Evolutionary conservation across 345 rosid genomes (phyloP).

Genomic region (Lenwebbia sp.): DNA sequence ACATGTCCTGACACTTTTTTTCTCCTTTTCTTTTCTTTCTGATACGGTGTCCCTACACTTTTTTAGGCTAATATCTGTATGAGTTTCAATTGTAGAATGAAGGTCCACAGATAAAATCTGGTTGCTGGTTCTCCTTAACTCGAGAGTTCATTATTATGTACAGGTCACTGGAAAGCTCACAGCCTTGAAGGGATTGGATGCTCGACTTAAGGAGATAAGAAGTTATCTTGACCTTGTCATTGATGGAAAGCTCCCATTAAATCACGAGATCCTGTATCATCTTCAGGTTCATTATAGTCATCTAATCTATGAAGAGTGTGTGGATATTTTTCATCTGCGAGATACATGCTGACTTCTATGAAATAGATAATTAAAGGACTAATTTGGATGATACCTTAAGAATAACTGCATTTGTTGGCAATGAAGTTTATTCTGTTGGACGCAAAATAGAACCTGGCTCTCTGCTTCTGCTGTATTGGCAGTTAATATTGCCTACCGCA

Average conservation of each 20-base stretch:
- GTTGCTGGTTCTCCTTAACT: not conserved
- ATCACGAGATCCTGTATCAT: conserved; percentile 75
- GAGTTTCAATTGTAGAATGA: not conserved
- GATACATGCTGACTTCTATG: not conserved
- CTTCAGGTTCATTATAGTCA: conserved; percentile 35
- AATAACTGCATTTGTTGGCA: not conserved
- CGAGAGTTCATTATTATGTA: not conserved
- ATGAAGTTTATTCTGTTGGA: not conserved
- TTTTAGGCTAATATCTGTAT: not conserved
- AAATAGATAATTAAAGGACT: not conserved
- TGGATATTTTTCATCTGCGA: not conserved
- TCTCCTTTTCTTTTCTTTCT: not conserved
- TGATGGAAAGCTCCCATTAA: conserved; percentile 62
- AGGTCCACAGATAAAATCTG: not conserved
- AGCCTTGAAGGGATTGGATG: conserved; percentile 78
- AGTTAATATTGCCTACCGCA: not conserved
- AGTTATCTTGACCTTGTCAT: conserved; percentile 68
- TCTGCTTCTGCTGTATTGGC: not conserved
- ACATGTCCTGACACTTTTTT: not conserved
- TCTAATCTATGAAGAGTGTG: not conserved
- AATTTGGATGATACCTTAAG: not conserved
- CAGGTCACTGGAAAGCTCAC: conserved; percentile 73
- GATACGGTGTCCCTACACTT: not conserved
- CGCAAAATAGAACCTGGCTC: not conserved
- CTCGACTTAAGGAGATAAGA: conserved; percentile 51